Evolutionary conservation across 805 yeast genomes (phyloP), one percentile per base, ranked within the genome.

Genomic region (Lipomyces orientalis): DNA sequence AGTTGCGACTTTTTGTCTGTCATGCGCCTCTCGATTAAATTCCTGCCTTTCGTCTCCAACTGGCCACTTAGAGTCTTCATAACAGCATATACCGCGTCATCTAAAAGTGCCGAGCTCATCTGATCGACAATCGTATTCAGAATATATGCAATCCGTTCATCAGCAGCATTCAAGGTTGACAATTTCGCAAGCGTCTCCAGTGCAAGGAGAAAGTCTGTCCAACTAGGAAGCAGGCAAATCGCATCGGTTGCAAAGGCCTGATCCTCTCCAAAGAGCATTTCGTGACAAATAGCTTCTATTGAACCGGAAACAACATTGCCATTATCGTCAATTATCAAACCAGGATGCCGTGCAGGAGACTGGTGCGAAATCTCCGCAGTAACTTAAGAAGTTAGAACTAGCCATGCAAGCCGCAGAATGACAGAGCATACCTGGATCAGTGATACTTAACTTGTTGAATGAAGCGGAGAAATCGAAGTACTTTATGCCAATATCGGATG

Each of bases 261-360:
- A 65, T 79, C 81, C 4, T 85, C 83, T 66, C 83, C 83, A 76
- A 88, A 88, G 16, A 92, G 76, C 33, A 91, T 80, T 2, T 90
- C 85, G 78, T 93, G 98, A 64, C 93, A 86, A 49, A 93, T 81
- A 58, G 93, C 85, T 76, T 93, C 97, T 10, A 86, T 74, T 0
- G 91, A 76, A 22, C 91, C 91, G 29, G 85, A 82, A 7, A 82
- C 70, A 25, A 84, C 79, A 22, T 84, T 83, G 25, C 85, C 83
- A 3, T 79, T 75, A 19, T 77, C 75, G 73, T 88, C 91, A 65
- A 86, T 68, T 43, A 78, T 81, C 35, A 88, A 75, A 58, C 85
- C 87, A 5, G 92, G 92, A 73, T 89, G 93, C 9, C 90, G 90
- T 35, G 68, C 75, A 33, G 68, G 37, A 3, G 76, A 72, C 55